A percentile compares a stretch with the other conserved stretches of the same genome.
Evolutionary conservation across 2,329 filamentous ascomycete genomes (phyloP).

Genomic region (Herpotrichia juniperi): DNA sequence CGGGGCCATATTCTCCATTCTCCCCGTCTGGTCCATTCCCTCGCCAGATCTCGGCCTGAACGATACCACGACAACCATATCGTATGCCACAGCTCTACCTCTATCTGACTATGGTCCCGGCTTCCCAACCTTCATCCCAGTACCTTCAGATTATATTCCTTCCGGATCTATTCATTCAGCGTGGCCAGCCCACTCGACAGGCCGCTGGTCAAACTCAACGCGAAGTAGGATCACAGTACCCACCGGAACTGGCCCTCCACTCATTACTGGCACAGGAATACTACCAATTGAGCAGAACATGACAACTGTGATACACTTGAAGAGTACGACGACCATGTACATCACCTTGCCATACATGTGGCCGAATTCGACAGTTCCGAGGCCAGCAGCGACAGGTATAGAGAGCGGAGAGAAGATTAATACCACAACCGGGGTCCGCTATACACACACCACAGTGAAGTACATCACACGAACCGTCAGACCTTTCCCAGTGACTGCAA

Average conservation of each 20-base stretch:
- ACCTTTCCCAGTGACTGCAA: background rate
- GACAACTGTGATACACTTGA: background rate
- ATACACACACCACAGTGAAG: background rate
- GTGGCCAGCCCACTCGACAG: background rate
- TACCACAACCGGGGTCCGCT: background rate
- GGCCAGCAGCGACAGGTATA: background rate
- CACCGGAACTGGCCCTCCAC: background rate
- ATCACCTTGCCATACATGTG: background rate
- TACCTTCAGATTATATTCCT: background rate
- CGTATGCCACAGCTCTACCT: too few relatives aligned
- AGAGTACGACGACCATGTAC: background rate
- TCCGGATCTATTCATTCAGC: background rate
- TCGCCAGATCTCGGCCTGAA: too few relatives aligned
- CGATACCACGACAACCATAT: too few relatives aligned
- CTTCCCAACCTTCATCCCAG: too few relatives aligned
- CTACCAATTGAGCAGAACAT: background rate
- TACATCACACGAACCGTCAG: constrained; percentile 3
- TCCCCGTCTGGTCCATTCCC: background rate
- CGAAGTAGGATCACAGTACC: background rate
- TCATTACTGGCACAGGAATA: background rate
- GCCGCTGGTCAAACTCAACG: background rate
- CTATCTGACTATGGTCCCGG: background rate
- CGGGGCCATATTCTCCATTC: background rate
- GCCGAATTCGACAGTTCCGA: background rate
- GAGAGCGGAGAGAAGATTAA: background rate